phyloP scores from a whole-genome alignment of 2,329 filamentous ascomycete genomes.

The Simplicillium sp. region DNA sequence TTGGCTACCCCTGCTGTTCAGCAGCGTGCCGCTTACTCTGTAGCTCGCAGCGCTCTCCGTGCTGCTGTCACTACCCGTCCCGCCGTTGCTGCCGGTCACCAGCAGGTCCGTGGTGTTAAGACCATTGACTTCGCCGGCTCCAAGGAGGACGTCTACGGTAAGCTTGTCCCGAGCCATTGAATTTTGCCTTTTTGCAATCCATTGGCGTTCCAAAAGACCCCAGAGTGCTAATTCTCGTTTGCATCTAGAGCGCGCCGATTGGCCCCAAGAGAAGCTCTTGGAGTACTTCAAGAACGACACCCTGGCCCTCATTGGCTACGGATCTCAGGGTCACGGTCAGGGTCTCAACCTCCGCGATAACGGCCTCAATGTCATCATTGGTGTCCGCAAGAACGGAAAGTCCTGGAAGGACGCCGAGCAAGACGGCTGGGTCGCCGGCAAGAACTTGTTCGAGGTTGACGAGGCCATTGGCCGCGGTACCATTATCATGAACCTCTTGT shows the following conservation, averaged over 20 bases:
- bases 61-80: conserved; percentile 43
- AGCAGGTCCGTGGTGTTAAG: conserved; percentile 86
- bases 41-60: conserved; percentile 46
- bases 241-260: conserved; percentile 81
- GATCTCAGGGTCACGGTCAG: conserved; percentile 95
- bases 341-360: conserved; percentile 99
- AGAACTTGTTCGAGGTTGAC: conserved; percentile 98
- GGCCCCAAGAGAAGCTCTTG: conserved; percentile 97
- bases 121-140: conserved; percentile 96
- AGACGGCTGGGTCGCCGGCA: conserved; percentile 96
- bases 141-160: conserved; percentile 92
- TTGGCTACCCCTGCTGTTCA: conserved; percentile 49
- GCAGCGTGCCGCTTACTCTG: conserved; percentile 54
- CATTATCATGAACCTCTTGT: conserved; percentile 98
- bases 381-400: conserved; percentile 95
- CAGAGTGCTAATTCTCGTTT: neutral
- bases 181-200: neutral
- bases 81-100: conserved; percentile 42
- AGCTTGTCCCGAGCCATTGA: conserved; percentile 16
- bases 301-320: conserved; percentile 97
- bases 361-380: conserved; percentile 96
- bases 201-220: neutral
- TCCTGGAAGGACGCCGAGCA: conserved; percentile 97
- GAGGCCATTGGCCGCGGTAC: conserved; percentile 90
- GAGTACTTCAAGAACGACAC: conserved; percentile 99